Base-by-base conservation (phyloP, 495 filamentous ascomycete species). In the Glarea lozoyensis region DNA sequence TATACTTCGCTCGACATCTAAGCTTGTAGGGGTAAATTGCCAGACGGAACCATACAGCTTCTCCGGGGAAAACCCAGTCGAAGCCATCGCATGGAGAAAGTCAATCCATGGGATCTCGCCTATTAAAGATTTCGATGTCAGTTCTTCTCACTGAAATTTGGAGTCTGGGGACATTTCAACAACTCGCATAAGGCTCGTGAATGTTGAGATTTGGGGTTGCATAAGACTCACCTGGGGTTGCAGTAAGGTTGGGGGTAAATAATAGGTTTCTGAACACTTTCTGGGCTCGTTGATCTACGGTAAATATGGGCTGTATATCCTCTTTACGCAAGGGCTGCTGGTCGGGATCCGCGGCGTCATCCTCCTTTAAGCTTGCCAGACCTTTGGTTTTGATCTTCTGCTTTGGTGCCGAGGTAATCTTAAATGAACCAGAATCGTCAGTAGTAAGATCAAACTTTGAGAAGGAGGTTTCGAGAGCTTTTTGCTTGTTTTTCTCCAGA, bases 41-140 rank as follows among this genome's bases (percentile, higher is more conserved):
- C 72, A 76, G 5, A 67, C 64, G 5, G 64, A 70, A 2, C 73
- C 72, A 40, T 73, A 67, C 1, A 74, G 60, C 44, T 75, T 74
- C 56, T 66, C 42, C 0, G 58, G 49, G 0, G 42, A 11, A 34
- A 76, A 70, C 6, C 70, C 70, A 1, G 57, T 60, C 2, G 58
- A 58, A 1, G 31, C 33, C 69, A 76, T 68, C 0, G 70, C 68
- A 38, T 67, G 58, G 25, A 78, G 46, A 42, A 75, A 70, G 42
- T 73, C 70, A 27, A 27, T 53, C 71, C 69, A 75, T 0, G 65
- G 32, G 3, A 77, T 30, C 37, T 75, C 70, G n/a, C n/a, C n/a
- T n/a, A n/a, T n/a, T n/a, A n/a, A n/a, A n/a, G n/a, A n/a, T n/a
- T n/a, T n/a, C n/a, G n/a, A n/a, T n/a, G n/a, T n/a, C n/a, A n/a